Evolutionary conservation across 2,329 filamentous ascomycete species (phyloP), one percentile per base, ranked within the genome.

Genomic region (Diaporthe humulicola): DNA sequence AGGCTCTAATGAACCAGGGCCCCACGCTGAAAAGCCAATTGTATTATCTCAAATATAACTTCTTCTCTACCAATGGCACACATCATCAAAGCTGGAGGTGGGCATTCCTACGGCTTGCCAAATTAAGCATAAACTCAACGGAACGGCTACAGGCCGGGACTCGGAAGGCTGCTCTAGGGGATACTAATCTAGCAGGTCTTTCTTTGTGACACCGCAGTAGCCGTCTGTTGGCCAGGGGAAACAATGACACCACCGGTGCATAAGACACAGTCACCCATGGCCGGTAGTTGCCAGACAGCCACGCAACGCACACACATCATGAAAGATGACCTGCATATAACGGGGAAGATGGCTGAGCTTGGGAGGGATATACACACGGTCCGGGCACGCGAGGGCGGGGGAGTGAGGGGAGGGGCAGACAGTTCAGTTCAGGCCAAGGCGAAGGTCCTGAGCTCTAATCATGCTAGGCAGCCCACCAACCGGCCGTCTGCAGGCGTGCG

Each of bases 381-480:
- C 64, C 48, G 33, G 64, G 64, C 61, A 52, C 61, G n/a, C n/a
- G 15, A n/a, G 4, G 60, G 42, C 19, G 30, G 19, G 25, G 40
- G 42, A 22, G 38, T 8, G 61, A 67, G 45, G 38, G 8, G 61
- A 67, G 45, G 61, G 61, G 61, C 61, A 36, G 64, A 67, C 33
- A 67, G 33, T 36, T 28, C 33, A 67, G 33, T 36, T 28, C 48
- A 54, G 48, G 64, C 64, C 64, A 69, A 69, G 64, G 17, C 64
- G 33, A 40, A 36, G 45, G n/a, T 69, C 19, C 33, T 52, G 64
- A 67, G 64, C 45, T 67, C 58, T 45, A 45, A 45, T 64, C 22
- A 67, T 67, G 61, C 61, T 67, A 67, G 61, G 61, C 64, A 52
- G 64, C 22, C 45, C 33, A 25, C 64, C 64, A 52, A 19, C 64